Evolutionary conservation across 495 filamentous ascomycete genomes (phyloP), one percentile per base, ranked within the genome.

Genomic region (Podospora sp.): DNA sequence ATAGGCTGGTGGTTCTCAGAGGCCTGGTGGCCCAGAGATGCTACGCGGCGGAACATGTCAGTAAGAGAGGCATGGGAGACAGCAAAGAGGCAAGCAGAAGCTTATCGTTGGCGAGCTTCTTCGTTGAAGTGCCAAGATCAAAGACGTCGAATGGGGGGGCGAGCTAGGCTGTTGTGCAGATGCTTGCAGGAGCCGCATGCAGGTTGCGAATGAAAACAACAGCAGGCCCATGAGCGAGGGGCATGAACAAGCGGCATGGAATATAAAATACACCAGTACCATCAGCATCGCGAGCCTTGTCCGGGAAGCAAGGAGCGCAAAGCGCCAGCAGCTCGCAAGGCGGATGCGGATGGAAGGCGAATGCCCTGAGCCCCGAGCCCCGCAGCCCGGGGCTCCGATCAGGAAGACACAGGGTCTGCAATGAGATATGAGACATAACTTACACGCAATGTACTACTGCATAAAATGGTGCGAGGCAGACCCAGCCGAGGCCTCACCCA

Each of bases 21-120:
- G 75, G 77, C 75, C 78, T 68, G 74, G 60, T 76, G 76, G 78
- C 80, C 77, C 53, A 80, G 74, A 71, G 77, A 78, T 68, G 72
- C 81, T 83, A 79, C 70, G 63, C 77, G 77, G 55, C 78, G 77
- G 55, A 80, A 72, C 80, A 81, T 83, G 71, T 83, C 65, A 83
- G 81, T 68, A 65, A n/a, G 52, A 46, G 40, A 66, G 35, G 35
- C 21, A 20, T 56, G 60, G 25, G 35, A 52, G 16, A 50, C 53
- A 52, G 20, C 21, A 22, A 62, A 20, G n/a, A 26, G 52, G 56
- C 49, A 52, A 49, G 64, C 26, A 29, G 27, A 22, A 36, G 60
- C 36, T 46, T 60, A 20, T 60, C 26, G 59, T 24, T 63, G 61
- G 27, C 20, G 22, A 52, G 33, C 51, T 65, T 52, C 46, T 58